phyloP scores from a whole-genome alignment of 441 rosid species.

The Croton laevigatus region DNA sequence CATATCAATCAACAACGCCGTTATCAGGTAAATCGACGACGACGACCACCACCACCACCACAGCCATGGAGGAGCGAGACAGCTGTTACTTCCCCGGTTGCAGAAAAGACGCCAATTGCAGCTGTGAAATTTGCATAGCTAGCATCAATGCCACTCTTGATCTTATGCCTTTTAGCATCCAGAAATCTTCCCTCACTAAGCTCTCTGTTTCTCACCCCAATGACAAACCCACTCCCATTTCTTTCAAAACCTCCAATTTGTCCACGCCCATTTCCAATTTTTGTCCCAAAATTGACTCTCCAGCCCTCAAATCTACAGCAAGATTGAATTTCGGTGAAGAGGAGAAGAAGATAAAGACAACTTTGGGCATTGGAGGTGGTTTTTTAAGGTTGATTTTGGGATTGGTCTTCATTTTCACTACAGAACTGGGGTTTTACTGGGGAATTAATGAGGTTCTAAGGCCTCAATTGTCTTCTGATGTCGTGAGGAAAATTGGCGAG shows the following conservation, averaged over 20 bases:
- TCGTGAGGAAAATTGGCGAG: slow-evolving; percentile 43
- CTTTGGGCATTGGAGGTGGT: slow-evolving; percentile 14
- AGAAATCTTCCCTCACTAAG: slow-evolving; percentile 65
- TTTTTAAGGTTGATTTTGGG: slow-evolving; percentile 30
- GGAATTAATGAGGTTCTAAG: slow-evolving; percentile 32
- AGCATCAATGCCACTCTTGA: slow-evolving; percentile 90
- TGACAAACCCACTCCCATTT: slow-evolving; percentile 39
- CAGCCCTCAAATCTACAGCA: slow-evolving; percentile 42
- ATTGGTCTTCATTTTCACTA: slow-evolving; percentile 35
- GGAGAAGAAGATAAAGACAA: slow-evolving; percentile 21
- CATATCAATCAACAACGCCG: slow-evolving; percentile 19
- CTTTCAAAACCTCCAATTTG: slow-evolving; percentile 42
- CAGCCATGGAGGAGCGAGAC: slow-evolving; percentile 49
- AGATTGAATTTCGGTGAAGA: slow-evolving; percentile 23
- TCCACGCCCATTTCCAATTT: slow-evolving; percentile 58
- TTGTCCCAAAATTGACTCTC: slow-evolving; percentile 33
- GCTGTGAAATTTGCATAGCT: slow-evolving; percentile 72
- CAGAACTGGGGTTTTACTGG: slow-evolving; percentile 45
- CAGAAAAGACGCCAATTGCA: slow-evolving; percentile 81
- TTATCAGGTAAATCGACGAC: slow-evolving; percentile 51
- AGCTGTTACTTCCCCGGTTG: slow-evolving; percentile 89
- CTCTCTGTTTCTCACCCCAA: slow-evolving; percentile 36
- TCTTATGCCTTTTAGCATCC: slow-evolving; percentile 65
- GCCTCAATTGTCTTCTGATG: slow-evolving; percentile 45
- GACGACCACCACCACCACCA: slow-evolving; percentile 30